phyloP scores from a whole-genome alignment of 495 filamentous ascomycete species.

The Penicillium maclennaniae region DNA sequence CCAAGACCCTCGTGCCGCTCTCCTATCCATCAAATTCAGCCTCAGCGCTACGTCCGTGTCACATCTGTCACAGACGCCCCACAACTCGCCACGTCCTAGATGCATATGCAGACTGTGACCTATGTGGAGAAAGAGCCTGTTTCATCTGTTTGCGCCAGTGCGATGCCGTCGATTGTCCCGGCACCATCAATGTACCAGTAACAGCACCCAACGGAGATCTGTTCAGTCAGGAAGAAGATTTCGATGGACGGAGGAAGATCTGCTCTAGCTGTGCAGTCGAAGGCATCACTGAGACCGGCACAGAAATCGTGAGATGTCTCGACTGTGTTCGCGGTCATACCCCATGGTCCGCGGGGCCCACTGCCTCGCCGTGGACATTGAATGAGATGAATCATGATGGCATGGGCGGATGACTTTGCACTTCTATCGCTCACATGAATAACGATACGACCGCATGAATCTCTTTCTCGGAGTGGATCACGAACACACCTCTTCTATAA shows the following conservation, averaged over 20 bases:
- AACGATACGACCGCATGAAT: neutral
- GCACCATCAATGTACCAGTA: neutral
- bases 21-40: slow-evolving; percentile 24
- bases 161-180: slow-evolving; percentile 29
- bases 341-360: slow-evolving; percentile 7
- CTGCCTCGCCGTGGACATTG: slow-evolving; percentile 14
- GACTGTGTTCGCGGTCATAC: slow-evolving; percentile 30
- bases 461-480: neutral
- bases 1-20: slow-evolving; percentile 30
- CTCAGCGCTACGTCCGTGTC: slow-evolving; percentile 42
- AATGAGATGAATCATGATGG: slow-evolving; percentile 9
- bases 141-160: slow-evolving; percentile 53
- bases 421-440: neutral
- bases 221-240: slow-evolving; percentile 1
- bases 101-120: slow-evolving; percentile 48
- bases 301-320: slow-evolving; percentile 38
- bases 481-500: neutral
- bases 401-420: slow-evolving; percentile 1
- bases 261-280: slow-evolving; percentile 45
- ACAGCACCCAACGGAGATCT: slow-evolving; percentile 3
- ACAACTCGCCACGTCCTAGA: slow-evolving; percentile 45
- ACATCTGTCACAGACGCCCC: slow-evolving; percentile 49
- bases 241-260: slow-evolving; percentile 25
- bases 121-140: slow-evolving; percentile 46
- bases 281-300: slow-evolving; percentile 36